Percentiles rank a stretch among this genome's conserved stretches.
phyloP scores from a whole-genome alignment of 2,329 filamentous ascomycete genomes.

The Capronia epimyces region DNA sequence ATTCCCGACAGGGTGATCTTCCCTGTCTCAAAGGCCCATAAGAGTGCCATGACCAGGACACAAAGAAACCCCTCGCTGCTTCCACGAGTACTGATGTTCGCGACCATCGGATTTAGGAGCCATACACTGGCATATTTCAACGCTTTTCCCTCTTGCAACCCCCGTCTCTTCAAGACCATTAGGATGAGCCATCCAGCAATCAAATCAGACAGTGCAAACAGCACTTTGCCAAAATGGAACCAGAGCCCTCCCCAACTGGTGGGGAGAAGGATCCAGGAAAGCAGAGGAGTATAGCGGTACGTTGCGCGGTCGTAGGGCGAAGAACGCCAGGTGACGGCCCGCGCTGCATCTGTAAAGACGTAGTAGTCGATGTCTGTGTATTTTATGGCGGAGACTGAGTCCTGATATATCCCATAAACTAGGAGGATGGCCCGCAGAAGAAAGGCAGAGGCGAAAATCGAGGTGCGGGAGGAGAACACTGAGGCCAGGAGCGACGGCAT shows the following conservation, averaged over 20 bases:
- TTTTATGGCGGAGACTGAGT: conserved; percentile 84
- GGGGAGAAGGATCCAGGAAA: conserved; percentile 85
- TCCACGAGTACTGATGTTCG: conserved; percentile 88
- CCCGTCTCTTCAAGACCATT: conserved; percentile 45
- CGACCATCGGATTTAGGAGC: conserved; percentile 97
- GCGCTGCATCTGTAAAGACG: conserved; percentile 93
- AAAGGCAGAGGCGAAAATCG: conserved; percentile 39
- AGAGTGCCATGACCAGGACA: conserved; percentile 71
- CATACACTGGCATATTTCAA: conserved; percentile 78
- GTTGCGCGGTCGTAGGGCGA: conserved; percentile 87
- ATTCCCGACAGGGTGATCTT: conserved; percentile 62
- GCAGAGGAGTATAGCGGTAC: conserved; percentile 90
- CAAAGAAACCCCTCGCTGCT: conserved; percentile 88
- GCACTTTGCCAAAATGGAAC: conserved; percentile 79
- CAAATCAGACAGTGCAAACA: conserved; percentile 81
- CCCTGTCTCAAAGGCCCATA: conserved; percentile 71
- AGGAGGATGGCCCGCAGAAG: conserved; percentile 68
- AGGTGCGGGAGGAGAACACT: conserved; percentile 34
- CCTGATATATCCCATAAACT: conserved; percentile 86
- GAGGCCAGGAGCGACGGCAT: conserved; percentile 14
- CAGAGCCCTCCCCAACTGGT: conserved; percentile 59
- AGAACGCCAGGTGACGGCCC: conserved; percentile 60
- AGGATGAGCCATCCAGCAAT: conserved; percentile 75
- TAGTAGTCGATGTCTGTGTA: conserved; percentile 99
- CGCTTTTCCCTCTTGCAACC: conserved; percentile 52